Base-by-base conservation (phyloP, 176 grass and related monocot species). In the Dactylis glomerata region DNA sequence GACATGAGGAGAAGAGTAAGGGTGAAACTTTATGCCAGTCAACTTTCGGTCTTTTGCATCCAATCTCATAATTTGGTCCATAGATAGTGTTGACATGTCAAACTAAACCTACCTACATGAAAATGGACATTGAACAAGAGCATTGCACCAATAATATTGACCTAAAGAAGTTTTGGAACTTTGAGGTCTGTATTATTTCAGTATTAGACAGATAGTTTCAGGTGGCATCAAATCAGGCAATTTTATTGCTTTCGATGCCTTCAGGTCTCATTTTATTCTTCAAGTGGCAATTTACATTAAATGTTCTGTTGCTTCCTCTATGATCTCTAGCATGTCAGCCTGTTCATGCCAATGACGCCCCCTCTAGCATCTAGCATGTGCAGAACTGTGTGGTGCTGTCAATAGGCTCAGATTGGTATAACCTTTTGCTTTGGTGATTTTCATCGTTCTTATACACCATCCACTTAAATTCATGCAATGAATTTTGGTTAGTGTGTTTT, bases 251-350 rank as follows among this genome's bases (percentile, higher is more conserved):
- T 73, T 10, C 1, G 3, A 6, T 42, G 62, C 42, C 44, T 19
- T 51, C 10, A 16, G n/a, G 10, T 68, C 67, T 77, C 31, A 65
- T 24, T 82, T 73, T 45, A 42, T 87, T 77, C 2, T 86, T 80
- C 8, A 27, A 79, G 47, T 42, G 28, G 10, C 17, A 78, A 31
- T 68, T 45, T 46, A 8, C 32, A 16, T 49, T 65, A 24, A 64
- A 62, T 24, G 10, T 28, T 52, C 13, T 73, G 65, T 14, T 64
- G 32, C 40, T 77, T 40, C 26, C 28, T 52, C 46, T 54, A 52
- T 54, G 73, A 52, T 67, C 23, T 85, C 5, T 68, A 73, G 16
- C 0, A 3, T 42, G 14, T 40, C 31, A 74, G 32, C 44, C 15
- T 86, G 20, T 75, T 61, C 77, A 81, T 74, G 52, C 31, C n/a